Conservation (phyloP, 768 basidiomycete species). For the Mycena pura region DNA sequence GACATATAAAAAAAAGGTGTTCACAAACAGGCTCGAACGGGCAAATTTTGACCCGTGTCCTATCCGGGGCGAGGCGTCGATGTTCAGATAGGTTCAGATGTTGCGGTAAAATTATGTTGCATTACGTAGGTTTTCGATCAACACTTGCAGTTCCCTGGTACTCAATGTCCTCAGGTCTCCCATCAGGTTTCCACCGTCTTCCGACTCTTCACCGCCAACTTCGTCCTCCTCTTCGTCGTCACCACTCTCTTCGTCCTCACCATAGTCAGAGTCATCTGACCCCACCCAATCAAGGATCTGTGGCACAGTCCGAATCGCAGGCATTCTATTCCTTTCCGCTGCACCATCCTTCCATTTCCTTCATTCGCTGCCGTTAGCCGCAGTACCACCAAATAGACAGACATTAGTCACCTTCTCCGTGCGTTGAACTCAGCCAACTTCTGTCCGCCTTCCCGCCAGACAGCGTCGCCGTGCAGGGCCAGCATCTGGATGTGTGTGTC, state of each 20-base stretch:
- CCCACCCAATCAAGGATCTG: neutral
- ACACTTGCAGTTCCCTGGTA: no score
- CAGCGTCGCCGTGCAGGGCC: constrained; percentile 43
- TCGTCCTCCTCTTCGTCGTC: constrained; percentile 1
- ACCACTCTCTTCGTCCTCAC: neutral
- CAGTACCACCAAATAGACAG: neutral
- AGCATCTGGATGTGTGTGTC: constrained; percentile 64
- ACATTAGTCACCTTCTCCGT: constrained; percentile 58
- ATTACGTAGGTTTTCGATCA: no score
- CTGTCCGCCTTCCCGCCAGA: constrained; percentile 48
- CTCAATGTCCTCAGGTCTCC: no score
- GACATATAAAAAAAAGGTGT: no score
- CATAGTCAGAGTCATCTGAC: no score
- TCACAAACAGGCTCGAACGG: no score
- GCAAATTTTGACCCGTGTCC: no score
- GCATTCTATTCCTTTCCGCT: constrained; percentile 30
- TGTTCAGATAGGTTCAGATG: no score
- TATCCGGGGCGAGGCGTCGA: no score
- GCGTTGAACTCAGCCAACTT: constrained; percentile 57
- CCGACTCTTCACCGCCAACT: constrained; percentile 28
- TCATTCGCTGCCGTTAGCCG: constrained; percentile 18
- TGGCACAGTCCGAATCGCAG: neutral
- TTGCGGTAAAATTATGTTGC: no score
- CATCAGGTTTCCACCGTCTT: no score
- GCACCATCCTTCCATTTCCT: constrained; percentile 47